These are phyloP conservation scores for Blastobotrys capitulatus DNA, from an alignment of 1,139 yeast genomes.

Conservation along the genomic window DNA sequence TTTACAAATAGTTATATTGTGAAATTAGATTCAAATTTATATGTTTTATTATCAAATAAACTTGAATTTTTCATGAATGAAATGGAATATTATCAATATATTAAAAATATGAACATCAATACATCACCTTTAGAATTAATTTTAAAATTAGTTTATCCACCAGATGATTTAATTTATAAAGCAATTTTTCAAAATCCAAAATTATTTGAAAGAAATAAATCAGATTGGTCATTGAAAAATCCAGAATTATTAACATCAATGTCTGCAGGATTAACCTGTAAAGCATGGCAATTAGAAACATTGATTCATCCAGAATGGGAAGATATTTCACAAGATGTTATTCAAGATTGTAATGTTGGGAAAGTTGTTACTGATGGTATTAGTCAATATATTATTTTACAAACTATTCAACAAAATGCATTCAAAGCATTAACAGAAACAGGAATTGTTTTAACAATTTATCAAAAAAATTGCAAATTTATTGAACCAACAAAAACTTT, in stretches of 20 bases:
- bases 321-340: neutral
- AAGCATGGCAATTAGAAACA: neutral
- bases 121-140: neutral
- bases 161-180: neutral
- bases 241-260: neutral
- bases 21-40: neutral
- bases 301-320: neutral
- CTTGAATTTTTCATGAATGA: neutral
- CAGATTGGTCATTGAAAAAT: neutral
- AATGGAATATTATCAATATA: neutral
- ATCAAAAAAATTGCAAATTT: neutral
- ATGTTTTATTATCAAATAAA: neutral
- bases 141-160: neutral
- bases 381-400: neutral
- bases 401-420: neutral
- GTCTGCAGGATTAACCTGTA: neutral
- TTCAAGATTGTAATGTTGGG: neutral
- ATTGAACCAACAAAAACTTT: neutral
- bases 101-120: neutral
- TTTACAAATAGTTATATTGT: neutral
- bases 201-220: neutral
- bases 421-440: neutral
- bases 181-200: neutral
- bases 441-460: neutral
- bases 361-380: neutral